Conservation (phyloP, 2,329 filamentous ascomycete species). For the Parascedosporium putredinis region DNA sequence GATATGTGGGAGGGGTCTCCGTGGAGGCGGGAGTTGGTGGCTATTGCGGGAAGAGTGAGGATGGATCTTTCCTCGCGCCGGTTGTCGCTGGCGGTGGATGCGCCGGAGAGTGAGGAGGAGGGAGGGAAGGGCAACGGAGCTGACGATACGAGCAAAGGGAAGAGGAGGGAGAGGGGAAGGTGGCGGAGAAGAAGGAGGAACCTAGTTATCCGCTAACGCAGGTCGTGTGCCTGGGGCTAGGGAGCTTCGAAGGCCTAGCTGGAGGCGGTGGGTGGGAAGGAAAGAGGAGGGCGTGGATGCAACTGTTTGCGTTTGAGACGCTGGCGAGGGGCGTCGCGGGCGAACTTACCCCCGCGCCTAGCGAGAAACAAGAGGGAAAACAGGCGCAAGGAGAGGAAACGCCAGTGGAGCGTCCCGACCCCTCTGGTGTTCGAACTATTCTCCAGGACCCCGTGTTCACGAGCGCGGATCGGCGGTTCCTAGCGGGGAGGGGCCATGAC, state of each 20-base stretch:
- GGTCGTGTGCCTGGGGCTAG: constrained; percentile 45
- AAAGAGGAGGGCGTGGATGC: constrained; percentile 35
- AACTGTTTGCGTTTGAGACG: constrained; percentile 41
- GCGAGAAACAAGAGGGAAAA: too few species aligned
- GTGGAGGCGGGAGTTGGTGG: neutral
- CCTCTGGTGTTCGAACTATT: too few species aligned
- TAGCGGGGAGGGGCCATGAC: constrained; percentile 45
- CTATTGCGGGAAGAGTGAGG: neutral
- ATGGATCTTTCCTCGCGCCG: too few species aligned
- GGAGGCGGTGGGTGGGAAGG: constrained; percentile 34
- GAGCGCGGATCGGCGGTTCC: constrained; percentile 36
- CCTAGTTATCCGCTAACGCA: too few species aligned
- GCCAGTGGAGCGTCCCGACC: too few species aligned
- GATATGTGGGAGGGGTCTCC: neutral
- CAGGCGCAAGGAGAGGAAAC: too few species aligned
- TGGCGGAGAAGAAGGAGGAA: too few species aligned
- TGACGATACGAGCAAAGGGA: too few species aligned
- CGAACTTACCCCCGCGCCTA: too few species aligned
- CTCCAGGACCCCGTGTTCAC: constrained; percentile 48
- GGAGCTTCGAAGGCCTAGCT: constrained; percentile 40
- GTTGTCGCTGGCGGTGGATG: too few species aligned
- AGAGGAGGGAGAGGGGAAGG: too few species aligned
- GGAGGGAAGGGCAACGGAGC: neutral
- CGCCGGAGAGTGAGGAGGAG: neutral
- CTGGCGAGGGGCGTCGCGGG: too few species aligned